These are phyloP conservation scores for Tagetes patula DNA, from an alignment of 129 eudicot species.

Conservation along the genomic window DNA sequence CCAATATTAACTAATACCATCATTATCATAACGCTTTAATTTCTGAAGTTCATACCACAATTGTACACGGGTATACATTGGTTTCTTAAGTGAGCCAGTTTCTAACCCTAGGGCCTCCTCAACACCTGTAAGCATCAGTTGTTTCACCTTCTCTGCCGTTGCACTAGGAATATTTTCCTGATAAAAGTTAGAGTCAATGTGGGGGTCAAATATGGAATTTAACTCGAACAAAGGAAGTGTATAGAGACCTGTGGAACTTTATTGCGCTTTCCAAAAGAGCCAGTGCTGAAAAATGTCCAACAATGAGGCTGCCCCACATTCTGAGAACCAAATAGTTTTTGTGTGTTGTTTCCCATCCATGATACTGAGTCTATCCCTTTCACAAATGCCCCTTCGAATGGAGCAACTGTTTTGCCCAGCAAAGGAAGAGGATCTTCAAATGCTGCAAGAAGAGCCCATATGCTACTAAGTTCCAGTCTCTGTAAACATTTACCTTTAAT, in stretches of 20 bases:
- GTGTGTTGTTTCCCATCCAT: slow-evolving; percentile 90
- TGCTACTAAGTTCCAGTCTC: slow-evolving; percentile 82
- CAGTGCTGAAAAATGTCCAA: slow-evolving; percentile 94
- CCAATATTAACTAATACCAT: neutral
- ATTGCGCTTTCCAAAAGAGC: slow-evolving; percentile 72
- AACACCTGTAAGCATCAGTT: slow-evolving; percentile 81
- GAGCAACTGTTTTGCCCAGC: slow-evolving; percentile 43
- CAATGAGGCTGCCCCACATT: slow-evolving; percentile 67
- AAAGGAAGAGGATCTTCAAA: slow-evolving; percentile 91
- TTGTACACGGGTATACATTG: slow-evolving; percentile 72
- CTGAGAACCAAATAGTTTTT: slow-evolving; percentile 50
- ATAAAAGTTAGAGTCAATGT: slow-evolving; percentile 7
- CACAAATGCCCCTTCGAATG: slow-evolving; percentile 95
- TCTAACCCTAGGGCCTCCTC: slow-evolving; percentile 77
- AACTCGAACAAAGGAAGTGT: slow-evolving; percentile 11
- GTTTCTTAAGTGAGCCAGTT: slow-evolving; percentile 58
- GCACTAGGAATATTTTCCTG: slow-evolving; percentile 87
- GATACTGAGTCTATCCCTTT: slow-evolving; percentile 83
- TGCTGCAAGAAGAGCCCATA: slow-evolving; percentile 98
- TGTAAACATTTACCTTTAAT: slow-evolving; percentile 26
- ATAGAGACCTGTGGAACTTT: slow-evolving; percentile 90
- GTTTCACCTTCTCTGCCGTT: slow-evolving; percentile 89
- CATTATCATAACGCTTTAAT: neutral
- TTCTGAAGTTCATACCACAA: slow-evolving; percentile 58
- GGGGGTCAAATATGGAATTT: neutral